Percentiles rank a stretch among this genome's conserved stretches.
phyloP scores from a whole-genome alignment of 2,329 filamentous ascomycete species.

The Monilinia polystroma region DNA sequence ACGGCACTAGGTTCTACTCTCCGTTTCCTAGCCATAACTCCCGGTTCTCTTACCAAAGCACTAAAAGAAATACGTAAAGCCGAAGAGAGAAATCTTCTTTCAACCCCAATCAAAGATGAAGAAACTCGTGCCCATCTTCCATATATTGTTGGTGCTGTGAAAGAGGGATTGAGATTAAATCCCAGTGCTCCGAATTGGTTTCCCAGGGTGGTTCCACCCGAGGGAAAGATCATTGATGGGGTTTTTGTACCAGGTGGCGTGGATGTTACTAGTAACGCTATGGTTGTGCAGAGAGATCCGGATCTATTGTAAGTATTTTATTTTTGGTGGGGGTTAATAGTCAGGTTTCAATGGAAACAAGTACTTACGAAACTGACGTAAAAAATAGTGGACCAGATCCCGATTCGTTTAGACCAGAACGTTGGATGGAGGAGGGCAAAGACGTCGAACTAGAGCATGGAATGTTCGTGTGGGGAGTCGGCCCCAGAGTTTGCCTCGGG shows the following conservation, averaged over 20 bases:
- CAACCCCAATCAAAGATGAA: slow-evolving; percentile 8
- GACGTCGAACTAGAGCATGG: slow-evolving; percentile 25
- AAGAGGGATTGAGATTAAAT: background rate
- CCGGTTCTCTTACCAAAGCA: background rate
- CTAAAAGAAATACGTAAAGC: background rate
- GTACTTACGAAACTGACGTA: background rate
- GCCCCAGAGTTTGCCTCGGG: slow-evolving; percentile 32
- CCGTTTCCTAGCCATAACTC: slow-evolving; percentile 2
- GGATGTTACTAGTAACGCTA: slow-evolving; percentile 54
- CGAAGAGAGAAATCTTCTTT: background rate
- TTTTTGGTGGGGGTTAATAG: background rate
- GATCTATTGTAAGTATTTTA: slow-evolving; percentile 42
- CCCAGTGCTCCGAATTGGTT: slow-evolving; percentile 4
- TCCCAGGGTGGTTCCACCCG: background rate
- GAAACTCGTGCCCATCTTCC: slow-evolving; percentile 14
- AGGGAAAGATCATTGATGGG: background rate
- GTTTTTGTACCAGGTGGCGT: slow-evolving; percentile 26
- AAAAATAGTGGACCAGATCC: slow-evolving; percentile 46
- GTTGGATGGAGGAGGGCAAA: slow-evolving; percentile 47
- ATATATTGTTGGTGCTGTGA: background rate
- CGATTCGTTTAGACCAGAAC: slow-evolving; percentile 52
- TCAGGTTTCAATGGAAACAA: background rate
- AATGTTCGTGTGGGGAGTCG: slow-evolving; percentile 33
- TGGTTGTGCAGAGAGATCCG: slow-evolving; percentile 52
- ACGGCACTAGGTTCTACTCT: slow-evolving; percentile 19